Conservation (phyloP, 306 rosid genomes). For the Cicer arietinum region DNA sequence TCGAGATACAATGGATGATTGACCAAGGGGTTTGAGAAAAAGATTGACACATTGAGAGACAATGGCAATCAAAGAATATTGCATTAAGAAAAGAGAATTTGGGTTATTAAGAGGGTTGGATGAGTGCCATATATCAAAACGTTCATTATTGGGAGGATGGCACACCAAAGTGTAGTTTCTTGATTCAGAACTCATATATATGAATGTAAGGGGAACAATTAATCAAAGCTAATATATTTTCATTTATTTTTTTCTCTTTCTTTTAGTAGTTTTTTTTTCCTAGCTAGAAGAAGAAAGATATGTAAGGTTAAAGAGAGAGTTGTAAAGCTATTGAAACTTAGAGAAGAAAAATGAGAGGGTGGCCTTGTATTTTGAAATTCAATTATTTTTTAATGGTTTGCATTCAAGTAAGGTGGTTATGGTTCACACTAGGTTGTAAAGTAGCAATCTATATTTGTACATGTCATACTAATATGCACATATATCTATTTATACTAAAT, state of each 20-base stretch:
- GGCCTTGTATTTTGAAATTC: constrained; percentile 47
- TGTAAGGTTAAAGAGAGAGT: background rate
- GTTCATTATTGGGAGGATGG: constrained; percentile 15
- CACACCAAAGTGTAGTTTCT: constrained; percentile 49
- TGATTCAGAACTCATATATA: constrained; percentile 15
- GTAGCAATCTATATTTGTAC: background rate
- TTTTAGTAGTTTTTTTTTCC: background rate
- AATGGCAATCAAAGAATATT: constrained; percentile 43
- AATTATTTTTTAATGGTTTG: constrained; percentile 31
- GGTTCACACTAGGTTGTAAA: background rate
- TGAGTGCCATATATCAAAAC: constrained; percentile 22
- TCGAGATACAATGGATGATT: constrained; percentile 59
- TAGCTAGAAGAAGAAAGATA: constrained; percentile 2
- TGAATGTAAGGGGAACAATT: background rate
- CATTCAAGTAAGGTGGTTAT: constrained; percentile 22
- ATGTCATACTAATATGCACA: background rate
- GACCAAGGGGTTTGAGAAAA: constrained; percentile 57
- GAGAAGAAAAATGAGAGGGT: constrained; percentile 32
- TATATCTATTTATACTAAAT: background rate
- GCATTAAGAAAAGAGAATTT: constrained; percentile 54
- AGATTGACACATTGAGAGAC: constrained; percentile 44
- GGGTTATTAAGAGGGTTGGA: constrained; percentile 42
- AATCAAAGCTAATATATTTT: background rate
- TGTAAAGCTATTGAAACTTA: constrained; percentile 9
- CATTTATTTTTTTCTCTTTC: constrained; percentile 7